Evolutionary conservation across 129 eudicot species (phyloP).

Genomic region (Silybum marianum): DNA sequence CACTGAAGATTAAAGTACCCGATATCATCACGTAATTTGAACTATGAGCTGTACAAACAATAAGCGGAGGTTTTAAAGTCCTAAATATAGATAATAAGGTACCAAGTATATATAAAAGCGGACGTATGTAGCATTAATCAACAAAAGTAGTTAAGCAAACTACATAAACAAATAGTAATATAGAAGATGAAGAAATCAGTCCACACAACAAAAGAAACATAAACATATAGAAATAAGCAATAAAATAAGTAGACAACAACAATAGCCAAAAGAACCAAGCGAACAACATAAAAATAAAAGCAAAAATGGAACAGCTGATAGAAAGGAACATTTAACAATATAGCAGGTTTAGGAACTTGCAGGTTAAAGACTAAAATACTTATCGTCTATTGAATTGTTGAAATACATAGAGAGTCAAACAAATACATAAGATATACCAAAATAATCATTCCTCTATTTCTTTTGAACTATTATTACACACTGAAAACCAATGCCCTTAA

Average conservation of each 20-base stretch:
- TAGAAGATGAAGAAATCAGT: background rate
- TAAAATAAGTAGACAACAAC: background rate
- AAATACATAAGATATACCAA: too few relatives aligned
- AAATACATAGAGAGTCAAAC: too few relatives aligned
- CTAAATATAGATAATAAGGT: background rate
- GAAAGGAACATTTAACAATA: background rate
- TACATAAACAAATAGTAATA: background rate
- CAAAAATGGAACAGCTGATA: background rate
- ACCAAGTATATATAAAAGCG: background rate
- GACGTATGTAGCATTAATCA: background rate
- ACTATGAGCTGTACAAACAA: too few relatives aligned
- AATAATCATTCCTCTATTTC: too few relatives aligned
- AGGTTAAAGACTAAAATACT: too few relatives aligned
- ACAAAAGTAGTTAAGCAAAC: background rate
- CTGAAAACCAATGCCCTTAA: too few relatives aligned
- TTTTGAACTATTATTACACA: too few relatives aligned
- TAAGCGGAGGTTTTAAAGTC: too few relatives aligned
- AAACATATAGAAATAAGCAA: background rate
- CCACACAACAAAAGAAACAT: background rate
- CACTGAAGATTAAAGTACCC: background rate
- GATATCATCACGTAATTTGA: too few relatives aligned
- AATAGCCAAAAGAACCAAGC: background rate
- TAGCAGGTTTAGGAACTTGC: too few relatives aligned
- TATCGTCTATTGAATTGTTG: too few relatives aligned
- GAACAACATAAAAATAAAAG: background rate